Evolutionary conservation across 2,329 filamentous ascomycete genomes (phyloP).

Genomic region (Botrytis cinerea): DNA sequence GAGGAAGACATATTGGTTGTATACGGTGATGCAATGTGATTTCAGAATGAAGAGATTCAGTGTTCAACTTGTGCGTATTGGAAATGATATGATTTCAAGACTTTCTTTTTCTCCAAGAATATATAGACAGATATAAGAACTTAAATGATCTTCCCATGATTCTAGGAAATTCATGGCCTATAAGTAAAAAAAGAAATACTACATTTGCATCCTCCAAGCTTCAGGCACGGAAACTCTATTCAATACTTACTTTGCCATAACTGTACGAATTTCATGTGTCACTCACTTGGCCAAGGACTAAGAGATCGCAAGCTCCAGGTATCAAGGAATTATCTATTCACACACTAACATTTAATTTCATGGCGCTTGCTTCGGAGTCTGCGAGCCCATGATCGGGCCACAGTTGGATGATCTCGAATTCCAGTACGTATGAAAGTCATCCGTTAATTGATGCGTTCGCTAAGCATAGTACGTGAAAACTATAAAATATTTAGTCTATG

Average conservation of each 20-base stretch:
- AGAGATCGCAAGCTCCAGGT: not conserved
- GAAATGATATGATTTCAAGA: not conserved
- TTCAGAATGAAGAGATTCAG: not conserved
- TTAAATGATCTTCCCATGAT: not conserved
- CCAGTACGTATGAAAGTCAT: not conserved
- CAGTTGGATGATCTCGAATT: not conserved
- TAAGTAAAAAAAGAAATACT: not conserved
- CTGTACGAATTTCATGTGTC: not conserved
- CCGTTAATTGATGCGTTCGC: not conserved
- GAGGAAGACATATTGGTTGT: not conserved
- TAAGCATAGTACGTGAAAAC: constrained; percentile 3
- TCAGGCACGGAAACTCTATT: constrained; percentile 2
- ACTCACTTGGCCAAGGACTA: not conserved
- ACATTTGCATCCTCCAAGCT: not conserved
- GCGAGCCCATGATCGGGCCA: not conserved
- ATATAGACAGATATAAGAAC: not conserved
- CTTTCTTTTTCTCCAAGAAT: not conserved
- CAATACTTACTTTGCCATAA: not conserved
- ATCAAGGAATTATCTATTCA: not conserved
- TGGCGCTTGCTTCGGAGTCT: not conserved
- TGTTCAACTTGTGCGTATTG: not conserved
- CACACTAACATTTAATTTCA: not conserved
- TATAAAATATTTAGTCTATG: not conserved
- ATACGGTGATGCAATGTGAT: not conserved
- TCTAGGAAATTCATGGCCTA: not conserved